phyloP scores from a whole-genome alignment of 805 yeast species.

The Cyberlindnera saturnus region DNA sequence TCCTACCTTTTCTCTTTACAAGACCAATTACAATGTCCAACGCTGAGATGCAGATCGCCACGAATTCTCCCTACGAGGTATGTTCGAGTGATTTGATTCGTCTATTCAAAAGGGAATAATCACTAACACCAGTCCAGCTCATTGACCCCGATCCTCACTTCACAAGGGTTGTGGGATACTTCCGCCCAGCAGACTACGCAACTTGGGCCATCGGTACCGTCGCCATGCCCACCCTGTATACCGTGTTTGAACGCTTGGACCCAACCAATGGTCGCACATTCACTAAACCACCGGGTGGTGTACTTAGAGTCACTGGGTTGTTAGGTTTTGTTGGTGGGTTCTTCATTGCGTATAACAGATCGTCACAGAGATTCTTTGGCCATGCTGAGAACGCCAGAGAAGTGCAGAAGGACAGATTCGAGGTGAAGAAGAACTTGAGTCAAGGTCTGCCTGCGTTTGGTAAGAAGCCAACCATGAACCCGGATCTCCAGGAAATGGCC shows the following conservation, averaged over 20 bases:
- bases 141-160: slow-evolving; percentile 82
- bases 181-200: slow-evolving; percentile 61
- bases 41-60: slow-evolving; percentile 6
- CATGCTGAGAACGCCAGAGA: slow-evolving; percentile 67
- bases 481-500: slow-evolving; percentile 67
- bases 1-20: background rate
- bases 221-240: slow-evolving; percentile 42
- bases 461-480: slow-evolving; percentile 48
- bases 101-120: too few relatives aligned
- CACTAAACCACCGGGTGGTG: slow-evolving; percentile 46
- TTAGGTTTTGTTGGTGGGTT: slow-evolving; percentile 74
- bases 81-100: too few relatives aligned
- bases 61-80: slow-evolving; percentile 17
- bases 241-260: slow-evolving; percentile 40
- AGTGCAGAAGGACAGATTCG: slow-evolving; percentile 66
- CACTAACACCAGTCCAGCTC: slow-evolving; percentile 20
- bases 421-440: slow-evolving; percentile 60
- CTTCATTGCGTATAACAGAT: slow-evolving; percentile 58
- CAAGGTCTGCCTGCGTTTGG: slow-evolving; percentile 66
- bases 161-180: slow-evolving; percentile 61
- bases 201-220: slow-evolving; percentile 42
- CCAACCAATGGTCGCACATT: slow-evolving; percentile 40
- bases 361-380: slow-evolving; percentile 73
- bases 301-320: slow-evolving; percentile 52
- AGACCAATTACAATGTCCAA: background rate